Evolutionary conservation across 345 rosid genomes (phyloP).

Genomic region (Gossypium ekmanianum): DNA sequence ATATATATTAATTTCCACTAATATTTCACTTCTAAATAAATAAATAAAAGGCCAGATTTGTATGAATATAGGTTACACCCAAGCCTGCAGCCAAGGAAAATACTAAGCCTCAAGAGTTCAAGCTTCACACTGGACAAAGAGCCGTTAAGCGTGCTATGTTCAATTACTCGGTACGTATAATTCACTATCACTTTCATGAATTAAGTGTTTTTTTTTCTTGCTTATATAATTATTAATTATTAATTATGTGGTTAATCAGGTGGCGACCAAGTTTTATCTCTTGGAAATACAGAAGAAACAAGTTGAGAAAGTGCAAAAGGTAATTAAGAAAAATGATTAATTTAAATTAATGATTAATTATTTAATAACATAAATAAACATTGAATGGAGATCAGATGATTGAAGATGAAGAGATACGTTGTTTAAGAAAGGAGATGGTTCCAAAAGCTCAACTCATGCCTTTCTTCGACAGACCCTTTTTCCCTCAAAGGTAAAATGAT

Average conservation of each 20-base stretch:
- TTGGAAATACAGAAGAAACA: conserved; percentile 42
- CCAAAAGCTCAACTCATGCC: conserved; percentile 91
- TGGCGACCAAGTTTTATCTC: conserved; percentile 64
- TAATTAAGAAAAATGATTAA: conserved; percentile 2
- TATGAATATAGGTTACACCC: conserved; percentile 18
- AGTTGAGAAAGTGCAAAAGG: conserved; percentile 66
- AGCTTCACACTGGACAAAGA: conserved; percentile 74
- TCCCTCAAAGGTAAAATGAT: conserved; percentile 51
- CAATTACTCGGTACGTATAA: conserved; percentile 54
- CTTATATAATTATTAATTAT: no score
- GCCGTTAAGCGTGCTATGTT: conserved; percentile 78
- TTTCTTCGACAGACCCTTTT: conserved; percentile 68
- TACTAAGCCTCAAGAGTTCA: conserved; percentile 61
- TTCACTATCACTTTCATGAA: not conserved
- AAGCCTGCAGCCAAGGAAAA: conserved; percentile 55
- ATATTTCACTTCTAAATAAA: not conserved
- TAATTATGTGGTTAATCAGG: conserved; percentile 31
- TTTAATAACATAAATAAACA: not conserved
- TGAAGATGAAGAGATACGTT: conserved; percentile 68
- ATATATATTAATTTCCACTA: not conserved
- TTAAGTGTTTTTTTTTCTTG: no score
- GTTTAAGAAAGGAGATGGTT: conserved; percentile 77
- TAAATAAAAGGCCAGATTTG: not conserved
- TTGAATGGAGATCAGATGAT: conserved; percentile 43
- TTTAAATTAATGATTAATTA: not conserved